Evolutionary conservation across 1,139 yeast species (phyloP).

Genomic region (Candida frijolesensis): DNA sequence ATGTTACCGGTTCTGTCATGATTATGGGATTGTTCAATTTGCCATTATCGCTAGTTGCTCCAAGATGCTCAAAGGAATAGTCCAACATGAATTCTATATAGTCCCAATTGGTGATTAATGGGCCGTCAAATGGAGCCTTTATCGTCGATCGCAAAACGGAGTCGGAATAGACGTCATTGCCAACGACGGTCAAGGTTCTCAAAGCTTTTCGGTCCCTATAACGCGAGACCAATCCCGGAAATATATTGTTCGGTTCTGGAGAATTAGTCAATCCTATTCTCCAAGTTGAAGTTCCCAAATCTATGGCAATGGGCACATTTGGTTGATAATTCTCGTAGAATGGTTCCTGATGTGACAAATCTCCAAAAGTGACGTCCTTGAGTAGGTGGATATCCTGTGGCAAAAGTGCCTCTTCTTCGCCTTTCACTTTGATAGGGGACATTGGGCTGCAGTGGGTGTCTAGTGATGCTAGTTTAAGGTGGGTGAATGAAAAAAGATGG

Average conservation of each 20-base stretch:
- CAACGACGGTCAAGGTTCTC: conserved; percentile 70
- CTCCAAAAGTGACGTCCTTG: conserved; percentile 38
- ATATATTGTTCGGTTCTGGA: conserved; percentile 59
- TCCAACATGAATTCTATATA: conserved; percentile 80
- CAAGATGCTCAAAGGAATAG: conserved; percentile 77
- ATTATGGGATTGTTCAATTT: conserved; percentile 75
- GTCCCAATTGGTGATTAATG: conserved; percentile 90
- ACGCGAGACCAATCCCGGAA: conserved; percentile 71
- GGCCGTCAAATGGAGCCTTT: conserved; percentile 84
- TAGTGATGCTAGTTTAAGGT: not conserved
- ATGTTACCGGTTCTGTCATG: conserved; percentile 77
- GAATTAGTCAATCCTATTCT: conserved; percentile 71
- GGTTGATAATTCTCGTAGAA: conserved; percentile 52
- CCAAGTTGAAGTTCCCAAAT: conserved; percentile 71
- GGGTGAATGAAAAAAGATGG: not conserved
- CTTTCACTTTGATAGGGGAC: conserved; percentile 24
- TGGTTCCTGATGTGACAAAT: conserved; percentile 42
- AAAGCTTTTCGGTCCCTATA: conserved; percentile 77
- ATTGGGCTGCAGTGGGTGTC: conserved; percentile 9
- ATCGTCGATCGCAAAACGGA: conserved; percentile 67
- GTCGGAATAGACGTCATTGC: conserved; percentile 80
- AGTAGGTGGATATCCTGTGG: conserved; percentile 56
- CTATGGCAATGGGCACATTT: conserved; percentile 77
- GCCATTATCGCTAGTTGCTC: conserved; percentile 57
- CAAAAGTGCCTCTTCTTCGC: conserved; percentile 33